phyloP scores from a whole-genome alignment of 192 early-diverging fungal genomes.

The Chytriomyces hyalinus region DNA sequence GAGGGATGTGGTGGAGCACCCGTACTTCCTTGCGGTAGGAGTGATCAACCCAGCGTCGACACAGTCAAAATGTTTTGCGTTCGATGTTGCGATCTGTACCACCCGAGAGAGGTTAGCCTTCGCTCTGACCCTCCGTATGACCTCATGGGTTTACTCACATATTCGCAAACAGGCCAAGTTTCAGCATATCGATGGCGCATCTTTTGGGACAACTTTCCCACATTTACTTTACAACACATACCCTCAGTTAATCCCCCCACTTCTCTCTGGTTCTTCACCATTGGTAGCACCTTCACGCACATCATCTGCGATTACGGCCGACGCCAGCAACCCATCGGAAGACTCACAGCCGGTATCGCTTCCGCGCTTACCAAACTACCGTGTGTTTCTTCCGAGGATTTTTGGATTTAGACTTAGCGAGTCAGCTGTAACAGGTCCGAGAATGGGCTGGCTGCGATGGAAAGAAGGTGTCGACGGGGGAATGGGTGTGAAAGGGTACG shows the following conservation, averaged over 20 bases:
- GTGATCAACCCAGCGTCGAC: slow-evolving; percentile 50
- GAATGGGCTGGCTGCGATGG: slow-evolving; percentile 90
- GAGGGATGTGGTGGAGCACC: slow-evolving; percentile 52
- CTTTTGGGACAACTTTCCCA: slow-evolving; percentile 96
- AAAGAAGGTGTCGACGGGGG: slow-evolving; percentile 49
- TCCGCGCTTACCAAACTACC: slow-evolving; percentile 43
- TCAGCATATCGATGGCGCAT: slow-evolving; percentile 72
- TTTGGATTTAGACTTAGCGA: slow-evolving; percentile 93
- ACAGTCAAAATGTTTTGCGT: slow-evolving; percentile 65
- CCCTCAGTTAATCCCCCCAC: slow-evolving; percentile 72
- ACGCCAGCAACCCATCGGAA: slow-evolving; percentile 35
- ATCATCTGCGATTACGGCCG: slow-evolving; percentile 10
- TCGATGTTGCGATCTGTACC: slow-evolving; percentile 61
- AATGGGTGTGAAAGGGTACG: slow-evolving; percentile 1
- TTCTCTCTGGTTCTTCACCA: slow-evolving; percentile 7
- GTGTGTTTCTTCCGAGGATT: slow-evolving; percentile 80
- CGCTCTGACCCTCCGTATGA: slow-evolving; percentile 2
- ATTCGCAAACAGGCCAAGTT: slow-evolving; percentile 44
- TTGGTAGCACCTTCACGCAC: neutral
- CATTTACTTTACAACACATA: slow-evolving; percentile 89
- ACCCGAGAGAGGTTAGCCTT: slow-evolving; percentile 49
- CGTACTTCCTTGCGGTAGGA: slow-evolving; percentile 56
- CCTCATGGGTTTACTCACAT: slow-evolving; percentile 8
- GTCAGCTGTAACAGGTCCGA: slow-evolving; percentile 74
- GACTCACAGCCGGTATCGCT: slow-evolving; percentile 11